Conservation (phyloP, 495 filamentous ascomycete genomes). For the Penicillium coffeae region DNA sequence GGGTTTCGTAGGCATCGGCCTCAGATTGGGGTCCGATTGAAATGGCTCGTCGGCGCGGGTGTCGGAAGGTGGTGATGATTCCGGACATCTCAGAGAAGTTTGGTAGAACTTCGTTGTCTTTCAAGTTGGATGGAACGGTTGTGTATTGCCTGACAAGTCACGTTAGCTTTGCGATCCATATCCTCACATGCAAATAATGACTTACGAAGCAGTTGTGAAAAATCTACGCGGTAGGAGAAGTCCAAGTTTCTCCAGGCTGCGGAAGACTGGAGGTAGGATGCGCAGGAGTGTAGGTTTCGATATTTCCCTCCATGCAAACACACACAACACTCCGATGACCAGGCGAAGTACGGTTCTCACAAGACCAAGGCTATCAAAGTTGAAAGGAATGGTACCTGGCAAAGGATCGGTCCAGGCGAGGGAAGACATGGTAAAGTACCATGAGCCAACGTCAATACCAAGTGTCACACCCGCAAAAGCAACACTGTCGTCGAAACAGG, state of each 20-base stretch:
- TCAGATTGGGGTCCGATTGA: constrained; percentile 92
- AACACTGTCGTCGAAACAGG: constrained; percentile 96
- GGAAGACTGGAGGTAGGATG: constrained; percentile 78
- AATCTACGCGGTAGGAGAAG: constrained; percentile 77
- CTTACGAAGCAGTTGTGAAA: constrained; percentile 80
- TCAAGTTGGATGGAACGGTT: constrained; percentile 69
- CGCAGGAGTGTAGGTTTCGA: constrained; percentile 80
- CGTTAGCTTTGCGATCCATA: background rate
- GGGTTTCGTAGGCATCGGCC: constrained; percentile 91
- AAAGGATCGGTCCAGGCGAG: constrained; percentile 55
- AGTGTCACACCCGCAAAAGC: constrained; percentile 87
- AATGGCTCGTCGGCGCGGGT: constrained; percentile 74
- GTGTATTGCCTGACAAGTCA: constrained; percentile 64
- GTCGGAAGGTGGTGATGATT: constrained; percentile 72
- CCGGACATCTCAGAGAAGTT: constrained; percentile 77
- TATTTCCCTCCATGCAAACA: constrained; percentile 84
- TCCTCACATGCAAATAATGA: too few species aligned
- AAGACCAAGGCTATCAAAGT: constrained; percentile 59
- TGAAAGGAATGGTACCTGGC: constrained; percentile 61
- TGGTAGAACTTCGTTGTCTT: constrained; percentile 83
- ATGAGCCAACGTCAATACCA: constrained; percentile 72
- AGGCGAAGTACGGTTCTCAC: constrained; percentile 58
- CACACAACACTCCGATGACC: constrained; percentile 70
- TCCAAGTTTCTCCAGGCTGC: constrained; percentile 74
- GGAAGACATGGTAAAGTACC: constrained; percentile 64